Conservation (phyloP, 2,329 filamentous ascomycete genomes). For the Penicillium sp. region DNA sequence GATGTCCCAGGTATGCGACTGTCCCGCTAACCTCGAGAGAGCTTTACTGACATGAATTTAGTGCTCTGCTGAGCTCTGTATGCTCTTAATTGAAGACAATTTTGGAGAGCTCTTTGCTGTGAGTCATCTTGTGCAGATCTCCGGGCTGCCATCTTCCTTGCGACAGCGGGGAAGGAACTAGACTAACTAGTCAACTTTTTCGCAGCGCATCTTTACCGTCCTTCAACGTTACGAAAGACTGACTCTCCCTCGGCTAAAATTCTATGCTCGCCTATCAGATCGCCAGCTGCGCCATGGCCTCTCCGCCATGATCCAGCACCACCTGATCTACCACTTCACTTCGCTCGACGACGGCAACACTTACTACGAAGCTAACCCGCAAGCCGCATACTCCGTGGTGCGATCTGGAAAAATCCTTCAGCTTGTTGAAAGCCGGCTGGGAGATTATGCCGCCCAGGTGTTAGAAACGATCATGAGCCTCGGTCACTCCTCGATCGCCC, state of each 20-base stretch:
- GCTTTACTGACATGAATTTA: constrained; percentile 38
- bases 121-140: constrained; percentile 42
- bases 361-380: constrained; percentile 79
- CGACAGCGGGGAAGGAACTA: constrained; percentile 1
- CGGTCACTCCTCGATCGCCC: constrained; percentile 64
- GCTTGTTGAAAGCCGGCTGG: constrained; percentile 70
- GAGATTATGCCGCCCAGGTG: constrained; percentile 69
- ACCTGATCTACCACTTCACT: constrained; percentile 73
- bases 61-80: constrained; percentile 81
- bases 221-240: constrained; percentile 78
- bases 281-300: constrained; percentile 78
- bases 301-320: constrained; percentile 81
- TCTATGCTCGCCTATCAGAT: constrained; percentile 69
- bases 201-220: constrained; percentile 76
- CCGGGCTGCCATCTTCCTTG: background rate
- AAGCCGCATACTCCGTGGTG: constrained; percentile 76
- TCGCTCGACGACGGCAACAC: constrained; percentile 61
- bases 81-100: constrained; percentile 81
- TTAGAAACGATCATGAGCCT: constrained; percentile 72
- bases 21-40: constrained; percentile 16
- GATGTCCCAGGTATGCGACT: constrained; percentile 56
- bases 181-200: constrained; percentile 11
- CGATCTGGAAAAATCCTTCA: constrained; percentile 79
- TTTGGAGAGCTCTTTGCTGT: constrained; percentile 92
- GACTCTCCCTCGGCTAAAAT: constrained; percentile 65